Evolutionary conservation across 2,329 filamentous ascomycete species (phyloP), one percentile per base, ranked within the genome.

Genomic region (Epichloe amarillans): DNA sequence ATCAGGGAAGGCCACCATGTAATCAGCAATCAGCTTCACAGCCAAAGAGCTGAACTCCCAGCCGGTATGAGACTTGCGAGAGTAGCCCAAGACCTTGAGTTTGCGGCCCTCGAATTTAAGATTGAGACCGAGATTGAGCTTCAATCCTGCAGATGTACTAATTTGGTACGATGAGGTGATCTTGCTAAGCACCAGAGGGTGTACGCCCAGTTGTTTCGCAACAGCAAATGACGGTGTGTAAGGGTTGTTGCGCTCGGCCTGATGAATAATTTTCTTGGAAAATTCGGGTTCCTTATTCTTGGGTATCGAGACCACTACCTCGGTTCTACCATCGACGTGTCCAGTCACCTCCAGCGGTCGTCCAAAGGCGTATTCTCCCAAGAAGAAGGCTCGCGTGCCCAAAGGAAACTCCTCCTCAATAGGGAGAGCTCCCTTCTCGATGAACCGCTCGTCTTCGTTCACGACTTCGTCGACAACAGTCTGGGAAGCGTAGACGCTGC

Each of bases 61-160:
- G 5, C 94, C 93, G 30, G 81, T 85, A 12, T 81, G 74, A 4
- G 83, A 83, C 62, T 93, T 93, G 59, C 89, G 85, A 23, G 91
- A 95, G 67, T 96, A 98, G 0, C 93, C 93, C 35, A 98, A 71
- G 6, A 98, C 93, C 70, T 98, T 98, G 59, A 90, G 77, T 68
- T 96, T 95, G 69, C 88, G 91, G 2, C 82, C 88, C 64, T 98
- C 93, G 53, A 98, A 98, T 66, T 98, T 98, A 57, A 98, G 76
- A 62, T 98, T 98, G 54, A 98, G 74, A 0, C 93, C 93, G 23
- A 98, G 72, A 60, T 98, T 98, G 55, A 95, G 76, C 59, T 87
- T 86, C 52, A 89, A 73, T 23, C 86, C 88, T 52, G 88, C 88
- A 4, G 91, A 81, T 17, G 70, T 78, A 51, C 81, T 80, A 52